Evolutionary conservation across 306 rosid genomes (phyloP), one percentile per base, ranked within the genome.

Genomic region (Prunus padus): DNA sequence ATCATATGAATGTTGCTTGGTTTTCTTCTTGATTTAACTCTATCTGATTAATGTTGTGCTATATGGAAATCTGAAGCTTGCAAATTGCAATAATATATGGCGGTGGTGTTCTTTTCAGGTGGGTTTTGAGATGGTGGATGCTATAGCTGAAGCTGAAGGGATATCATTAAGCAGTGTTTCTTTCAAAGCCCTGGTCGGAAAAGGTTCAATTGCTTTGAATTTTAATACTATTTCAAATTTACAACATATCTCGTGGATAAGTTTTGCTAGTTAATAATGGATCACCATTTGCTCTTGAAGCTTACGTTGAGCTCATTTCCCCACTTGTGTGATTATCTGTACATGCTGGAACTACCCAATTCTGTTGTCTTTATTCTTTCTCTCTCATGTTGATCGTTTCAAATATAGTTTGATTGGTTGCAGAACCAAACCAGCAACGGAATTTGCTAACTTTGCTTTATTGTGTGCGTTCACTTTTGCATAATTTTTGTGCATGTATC

Each of bases 51-150:
- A 18, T 52, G 57, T 52, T 1, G 18, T 20, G 61, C 26, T 20
- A 55, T 55, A n/a, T 64, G 22, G 26, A 64, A 33, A 31, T 9
- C 16, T 18, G 19, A 33, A 33, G 26, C 57, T 61, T 16, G 19
- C 28, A 9, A 20, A 37, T 37, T 37, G 42, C 42, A 37, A 37
- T 37, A 37, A 11, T 13, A 13, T 63, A n/a, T 14, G 23, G 47
- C 33, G 74, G 66, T 54, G 64, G 3, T 31, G 19, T 18, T 65
- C 40, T 63, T 63, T 76, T 86, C 83, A 94, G 98, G 95, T 92
- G 85, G 98, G 98, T 46, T 92, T 95, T 78, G 97, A 89, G 86
- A 86, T 95, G 96, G 92, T 95, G 84, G 97, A 95, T 83, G 42
- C 89, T 69, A 88, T 94, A 54, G 98, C 97, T 61, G 96, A 88